Evolutionary conservation across 352 stramenopile species (phyloP).

Genomic region (Pythium scleroteichum): DNA sequence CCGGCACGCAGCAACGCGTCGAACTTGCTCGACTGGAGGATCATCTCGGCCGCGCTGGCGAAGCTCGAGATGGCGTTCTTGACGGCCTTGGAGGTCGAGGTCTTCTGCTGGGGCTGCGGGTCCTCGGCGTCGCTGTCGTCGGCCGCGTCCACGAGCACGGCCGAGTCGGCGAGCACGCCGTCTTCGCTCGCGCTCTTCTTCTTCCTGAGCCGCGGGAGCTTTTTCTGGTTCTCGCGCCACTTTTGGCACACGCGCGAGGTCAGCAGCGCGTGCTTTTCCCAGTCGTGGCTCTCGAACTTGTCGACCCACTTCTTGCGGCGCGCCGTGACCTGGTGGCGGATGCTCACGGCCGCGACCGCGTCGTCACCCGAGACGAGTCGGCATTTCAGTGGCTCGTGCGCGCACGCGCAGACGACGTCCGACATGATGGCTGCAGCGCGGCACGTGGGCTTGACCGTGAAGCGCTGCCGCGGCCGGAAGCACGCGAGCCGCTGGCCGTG

Average conservation of each 20-base stretch:
- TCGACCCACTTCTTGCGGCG: conserved; percentile 56
- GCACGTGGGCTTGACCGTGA: conserved; percentile 26
- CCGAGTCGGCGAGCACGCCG: conserved; percentile 8
- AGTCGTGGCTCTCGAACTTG: conserved; percentile 56
- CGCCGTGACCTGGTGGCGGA: conserved; percentile 16
- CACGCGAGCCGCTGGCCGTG: conserved; percentile 62
- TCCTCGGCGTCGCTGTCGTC: conserved; percentile 5
- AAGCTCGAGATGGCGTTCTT: conserved; percentile 56
- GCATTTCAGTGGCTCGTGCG: conserved; percentile 23
- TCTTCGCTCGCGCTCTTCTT: neutral
- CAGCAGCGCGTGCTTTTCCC: conserved; percentile 29
- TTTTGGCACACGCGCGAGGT: conserved; percentile 57
- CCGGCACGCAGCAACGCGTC: conserved; percentile 62
- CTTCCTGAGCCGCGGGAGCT: conserved; percentile 31
- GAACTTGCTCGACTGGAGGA: conserved; percentile 63
- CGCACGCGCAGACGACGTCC: conserved; percentile 24
- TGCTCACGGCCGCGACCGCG: neutral
- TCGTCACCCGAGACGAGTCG: conserved; percentile 4
- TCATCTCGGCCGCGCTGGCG: conserved; percentile 46
- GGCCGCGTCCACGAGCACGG: conserved; percentile 1
- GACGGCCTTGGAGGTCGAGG: conserved; percentile 35
- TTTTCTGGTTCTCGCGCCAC: conserved; percentile 70
- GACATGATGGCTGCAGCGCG: neutral
- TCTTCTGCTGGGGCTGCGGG: conserved; percentile 18
- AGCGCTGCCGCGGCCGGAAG: conserved; percentile 65